Evolutionary conservation across 768 basidiomycete species (phyloP).

Genomic region (Lentinus tigrinus): DNA sequence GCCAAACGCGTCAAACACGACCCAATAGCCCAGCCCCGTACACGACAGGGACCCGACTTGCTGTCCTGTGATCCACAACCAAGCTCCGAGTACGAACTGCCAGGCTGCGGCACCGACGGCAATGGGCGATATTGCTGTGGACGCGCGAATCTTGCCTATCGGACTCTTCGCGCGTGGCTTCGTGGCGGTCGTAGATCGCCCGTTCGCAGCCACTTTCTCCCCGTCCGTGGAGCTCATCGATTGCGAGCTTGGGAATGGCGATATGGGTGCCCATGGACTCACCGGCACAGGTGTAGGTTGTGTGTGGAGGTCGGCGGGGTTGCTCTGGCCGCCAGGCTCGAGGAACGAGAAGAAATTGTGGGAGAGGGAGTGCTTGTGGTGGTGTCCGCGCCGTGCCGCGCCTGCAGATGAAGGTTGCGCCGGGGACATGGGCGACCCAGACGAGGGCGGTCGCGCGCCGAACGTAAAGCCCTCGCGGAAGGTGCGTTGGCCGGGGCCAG

Average conservation of each 20-base stretch:
- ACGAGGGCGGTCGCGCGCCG: conserved; percentile 51
- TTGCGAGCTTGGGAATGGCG: conserved; percentile 33
- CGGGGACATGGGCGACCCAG: conserved; percentile 28
- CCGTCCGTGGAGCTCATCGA: not conserved
- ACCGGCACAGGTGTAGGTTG: conserved; percentile 59
- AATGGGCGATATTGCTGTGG: conserved; percentile 14
- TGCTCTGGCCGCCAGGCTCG: conserved; percentile 56
- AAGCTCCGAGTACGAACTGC: conserved; percentile 65
- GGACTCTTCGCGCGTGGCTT: conserved; percentile 14
- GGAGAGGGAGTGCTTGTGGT: conserved; percentile 92
- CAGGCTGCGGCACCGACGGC: conserved; percentile 13
- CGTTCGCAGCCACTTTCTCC: conserved; percentile 3
- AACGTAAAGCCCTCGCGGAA: conserved; percentile 62
- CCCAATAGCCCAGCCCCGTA: conserved; percentile 94
- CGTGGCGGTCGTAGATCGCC: conserved; percentile 1
- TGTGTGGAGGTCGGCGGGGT: conserved; percentile 46
- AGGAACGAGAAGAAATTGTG: conserved; percentile 97
- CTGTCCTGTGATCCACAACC: conserved; percentile 89
- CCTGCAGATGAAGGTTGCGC: conserved; percentile 27
- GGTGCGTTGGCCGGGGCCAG: conserved; percentile 34
- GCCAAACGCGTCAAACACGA: conserved; percentile 92
- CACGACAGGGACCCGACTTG: conserved; percentile 81
- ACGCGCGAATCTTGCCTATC: conserved; percentile 17
- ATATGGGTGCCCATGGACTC: conserved; percentile 68
- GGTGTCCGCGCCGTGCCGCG: conserved; percentile 64